A percentile compares a stretch with the other conserved stretches of the same genome.
phyloP scores from a whole-genome alignment of 2,329 filamentous ascomycete species.

The Hyphodiscus sp. region DNA sequence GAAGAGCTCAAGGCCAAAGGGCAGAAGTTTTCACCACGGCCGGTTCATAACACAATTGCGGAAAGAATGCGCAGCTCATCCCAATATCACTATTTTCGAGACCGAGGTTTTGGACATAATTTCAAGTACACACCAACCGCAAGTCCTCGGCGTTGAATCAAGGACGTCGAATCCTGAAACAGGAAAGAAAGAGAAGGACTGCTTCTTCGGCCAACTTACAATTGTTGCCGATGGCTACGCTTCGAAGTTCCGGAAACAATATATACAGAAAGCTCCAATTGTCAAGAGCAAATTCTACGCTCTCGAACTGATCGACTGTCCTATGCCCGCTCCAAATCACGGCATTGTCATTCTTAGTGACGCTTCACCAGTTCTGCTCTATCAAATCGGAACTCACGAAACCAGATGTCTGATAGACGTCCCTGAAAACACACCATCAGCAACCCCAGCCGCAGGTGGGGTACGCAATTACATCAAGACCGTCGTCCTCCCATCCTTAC shows the following conservation, averaged over 20 bases:
- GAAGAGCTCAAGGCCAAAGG: slow-evolving; percentile 50
- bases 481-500: slow-evolving; percentile 72
- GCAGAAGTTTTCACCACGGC: slow-evolving; percentile 87
- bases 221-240: slow-evolving; percentile 89
- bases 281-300: slow-evolving; percentile 88
- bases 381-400: slow-evolving; percentile 94
- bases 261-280: slow-evolving; percentile 59
- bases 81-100: slow-evolving; percentile 87
- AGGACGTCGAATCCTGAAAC: slow-evolving; percentile 54
- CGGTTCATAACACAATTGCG: slow-evolving; percentile 82
- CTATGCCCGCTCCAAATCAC: slow-evolving; percentile 66
- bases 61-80: slow-evolving; percentile 62
- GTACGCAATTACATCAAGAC: slow-evolving; percentile 79
- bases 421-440: slow-evolving; percentile 68
- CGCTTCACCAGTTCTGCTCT: slow-evolving; percentile 75
- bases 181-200: slow-evolving; percentile 56
- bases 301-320: slow-evolving; percentile 83
- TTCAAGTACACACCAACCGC: slow-evolving; percentile 51
- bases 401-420: slow-evolving; percentile 87
- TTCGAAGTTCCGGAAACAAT: slow-evolving; percentile 82
- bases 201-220: slow-evolving; percentile 83
- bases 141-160: slow-evolving; percentile 79
- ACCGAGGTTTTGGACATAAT: slow-evolving; percentile 76
- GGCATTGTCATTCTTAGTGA: slow-evolving; percentile 85
- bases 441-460: slow-evolving; percentile 68